A percentile compares a stretch with the other conserved stretches of the same genome.
Conservation (phyloP, 2,329 filamentous ascomycete species). For the Colletotrichum echinochloae region DNA sequence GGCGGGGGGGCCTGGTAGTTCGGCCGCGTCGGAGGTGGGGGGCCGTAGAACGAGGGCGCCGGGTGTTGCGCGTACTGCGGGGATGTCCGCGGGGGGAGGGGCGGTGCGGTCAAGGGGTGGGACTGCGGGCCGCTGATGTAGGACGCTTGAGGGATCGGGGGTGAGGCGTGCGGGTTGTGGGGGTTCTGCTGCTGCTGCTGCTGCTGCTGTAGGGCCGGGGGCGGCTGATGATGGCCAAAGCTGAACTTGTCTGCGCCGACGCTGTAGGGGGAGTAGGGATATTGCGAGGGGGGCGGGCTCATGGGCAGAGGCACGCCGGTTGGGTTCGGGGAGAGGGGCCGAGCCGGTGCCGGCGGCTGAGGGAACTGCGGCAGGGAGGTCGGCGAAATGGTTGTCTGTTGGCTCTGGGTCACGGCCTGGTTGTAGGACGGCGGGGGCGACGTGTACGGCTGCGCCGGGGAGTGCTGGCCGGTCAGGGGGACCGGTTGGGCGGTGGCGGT, state of each 20-base stretch:
- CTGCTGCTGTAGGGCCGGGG: not conserved
- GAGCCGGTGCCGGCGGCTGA: conserved; percentile 7
- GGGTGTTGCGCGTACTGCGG: not conserved
- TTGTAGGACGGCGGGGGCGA: conserved; percentile 33
- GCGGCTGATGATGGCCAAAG: not conserved
- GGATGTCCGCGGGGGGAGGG: conserved; percentile 21
- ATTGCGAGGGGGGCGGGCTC: conserved; percentile 8
- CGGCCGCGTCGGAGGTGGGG: conserved; percentile 26
- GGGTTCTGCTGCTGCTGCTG: conserved; percentile 6
- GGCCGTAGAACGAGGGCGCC: conserved; percentile 17
- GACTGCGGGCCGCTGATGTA: conserved; percentile 23
- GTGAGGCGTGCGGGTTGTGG: conserved; percentile 8
- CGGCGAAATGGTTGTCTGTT: conserved; percentile 4
- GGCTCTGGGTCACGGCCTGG: conserved; percentile 3
- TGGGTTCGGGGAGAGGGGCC: conserved; percentile 18
- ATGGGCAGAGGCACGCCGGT: conserved; percentile 8
- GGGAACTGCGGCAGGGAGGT: conserved; percentile 12
- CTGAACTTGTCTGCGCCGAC: not conserved
- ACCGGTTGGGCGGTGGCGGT: not conserved
- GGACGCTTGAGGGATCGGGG: conserved; percentile 19
- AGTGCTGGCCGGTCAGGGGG: conserved; percentile 8
- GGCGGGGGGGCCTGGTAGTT: conserved; percentile 7
- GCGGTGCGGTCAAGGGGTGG: conserved; percentile 7
- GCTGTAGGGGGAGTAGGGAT: conserved; percentile 25
- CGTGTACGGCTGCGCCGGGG: conserved; percentile 5